phyloP scores from a whole-genome alignment of 352 stramenopile species.

The Elongisporangium prolatum region DNA sequence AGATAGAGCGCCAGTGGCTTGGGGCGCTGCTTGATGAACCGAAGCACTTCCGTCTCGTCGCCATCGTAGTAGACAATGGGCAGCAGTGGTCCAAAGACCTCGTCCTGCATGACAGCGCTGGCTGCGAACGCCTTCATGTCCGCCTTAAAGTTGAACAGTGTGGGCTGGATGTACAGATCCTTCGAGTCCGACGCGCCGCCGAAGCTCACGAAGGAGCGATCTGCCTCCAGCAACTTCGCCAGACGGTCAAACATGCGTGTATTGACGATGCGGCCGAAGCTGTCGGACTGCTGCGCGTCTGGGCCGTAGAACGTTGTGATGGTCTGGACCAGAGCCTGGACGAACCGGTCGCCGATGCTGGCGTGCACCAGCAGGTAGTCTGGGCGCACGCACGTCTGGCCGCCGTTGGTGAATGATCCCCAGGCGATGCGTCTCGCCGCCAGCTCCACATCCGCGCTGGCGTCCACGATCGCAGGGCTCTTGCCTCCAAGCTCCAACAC shows the following conservation, averaged over 20 bases:
- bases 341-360: conserved; percentile 55
- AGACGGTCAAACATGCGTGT: conserved; percentile 54
- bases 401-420: conserved; percentile 86
- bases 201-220: conserved; percentile 44
- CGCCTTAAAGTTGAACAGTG: conserved; percentile 83
- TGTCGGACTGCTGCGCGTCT: conserved; percentile 35
- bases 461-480: conserved; percentile 84
- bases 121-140: conserved; percentile 36
- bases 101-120: conserved; percentile 82
- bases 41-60: conserved; percentile 26
- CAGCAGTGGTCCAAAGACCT: conserved; percentile 96
- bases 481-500: conserved; percentile 95
- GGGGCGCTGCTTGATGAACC: conserved; percentile 31
- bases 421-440: conserved; percentile 81
- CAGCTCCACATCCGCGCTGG: conserved; percentile 39
- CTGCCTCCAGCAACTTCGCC: conserved; percentile 22
- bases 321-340: conserved; percentile 27
- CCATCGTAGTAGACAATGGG: conserved; percentile 83
- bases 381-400: conserved; percentile 93
- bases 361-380: conserved; percentile 92
- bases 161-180: conserved; percentile 82
- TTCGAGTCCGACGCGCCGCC: conserved; percentile 59
- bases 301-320: conserved; percentile 46
- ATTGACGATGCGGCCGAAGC: conserved; percentile 74
- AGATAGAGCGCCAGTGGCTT: conserved; percentile 88